These are phyloP conservation scores for Scheffersomyces stipitis DNA, from an alignment of 805 yeast genomes.

Conservation along the genomic window DNA sequence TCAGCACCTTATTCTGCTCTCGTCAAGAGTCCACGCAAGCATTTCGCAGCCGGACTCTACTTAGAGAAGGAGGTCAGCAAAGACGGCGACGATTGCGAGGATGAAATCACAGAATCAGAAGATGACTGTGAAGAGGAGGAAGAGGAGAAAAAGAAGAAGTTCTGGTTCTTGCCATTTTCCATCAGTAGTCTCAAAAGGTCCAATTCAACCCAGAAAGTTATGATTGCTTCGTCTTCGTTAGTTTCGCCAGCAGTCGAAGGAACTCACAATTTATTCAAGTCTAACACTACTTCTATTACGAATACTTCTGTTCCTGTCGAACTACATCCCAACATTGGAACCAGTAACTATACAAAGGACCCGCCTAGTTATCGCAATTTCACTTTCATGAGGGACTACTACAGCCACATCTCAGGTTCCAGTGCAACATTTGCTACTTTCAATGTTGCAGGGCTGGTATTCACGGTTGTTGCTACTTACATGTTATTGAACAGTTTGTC, in stretches of 20 bases:
- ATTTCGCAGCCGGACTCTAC: neutral
- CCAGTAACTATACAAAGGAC: too few species aligned
- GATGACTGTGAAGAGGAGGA: neutral
- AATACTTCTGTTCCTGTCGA: too few species aligned
- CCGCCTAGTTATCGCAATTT: too few species aligned
- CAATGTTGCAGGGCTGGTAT: too few species aligned
- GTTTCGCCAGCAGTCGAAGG: neutral
- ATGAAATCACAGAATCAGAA: neutral
- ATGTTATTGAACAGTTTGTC: too few species aligned
- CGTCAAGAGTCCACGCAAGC: neutral
- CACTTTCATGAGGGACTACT: too few species aligned
- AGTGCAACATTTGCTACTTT: too few species aligned
- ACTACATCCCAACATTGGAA: too few species aligned
- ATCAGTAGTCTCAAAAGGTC: neutral
- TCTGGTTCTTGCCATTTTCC: neutral
- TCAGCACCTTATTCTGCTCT: too few species aligned
- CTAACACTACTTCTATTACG: too few species aligned
- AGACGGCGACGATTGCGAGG: neutral
- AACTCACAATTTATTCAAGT: neutral
- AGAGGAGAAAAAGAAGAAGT: neutral
- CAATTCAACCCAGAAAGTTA: neutral
- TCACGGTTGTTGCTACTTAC: too few species aligned
- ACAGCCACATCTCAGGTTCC: too few species aligned
- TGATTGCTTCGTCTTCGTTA: neutral
- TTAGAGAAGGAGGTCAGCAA: neutral